Conservation (phyloP, 2,329 filamentous ascomycete species). For the Neonectria neomacrospora region DNA sequence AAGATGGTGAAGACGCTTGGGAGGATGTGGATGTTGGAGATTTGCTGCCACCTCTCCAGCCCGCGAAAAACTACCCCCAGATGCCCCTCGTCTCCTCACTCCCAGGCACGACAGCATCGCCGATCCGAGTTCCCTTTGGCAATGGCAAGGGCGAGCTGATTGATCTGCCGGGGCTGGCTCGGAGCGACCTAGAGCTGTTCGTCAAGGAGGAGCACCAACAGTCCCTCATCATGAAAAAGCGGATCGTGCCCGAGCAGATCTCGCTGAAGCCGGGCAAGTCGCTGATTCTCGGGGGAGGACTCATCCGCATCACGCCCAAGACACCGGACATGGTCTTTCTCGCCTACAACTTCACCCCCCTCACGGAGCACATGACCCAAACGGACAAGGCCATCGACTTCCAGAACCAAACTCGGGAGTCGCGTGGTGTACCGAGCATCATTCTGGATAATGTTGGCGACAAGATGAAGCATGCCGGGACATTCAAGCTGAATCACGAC, state of each 20-base stretch:
- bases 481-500: slow-evolving; percentile 80
- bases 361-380: slow-evolving; percentile 79
- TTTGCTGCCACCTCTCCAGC: slow-evolving; percentile 80
- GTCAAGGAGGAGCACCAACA: slow-evolving; percentile 73
- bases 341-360: slow-evolving; percentile 86
- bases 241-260: slow-evolving; percentile 78
- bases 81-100: slow-evolving; percentile 90
- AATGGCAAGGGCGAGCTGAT: slow-evolving; percentile 89
- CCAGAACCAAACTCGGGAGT: slow-evolving; percentile 70
- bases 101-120: slow-evolving; percentile 93
- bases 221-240: slow-evolving; percentile 81
- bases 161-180: slow-evolving; percentile 86
- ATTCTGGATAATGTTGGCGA: slow-evolving; percentile 66
- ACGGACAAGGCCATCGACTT: slow-evolving; percentile 83
- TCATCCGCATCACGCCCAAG: slow-evolving; percentile 86
- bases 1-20: slow-evolving; percentile 35
- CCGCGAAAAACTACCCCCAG: slow-evolving; percentile 78
- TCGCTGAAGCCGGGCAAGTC: slow-evolving; percentile 81
- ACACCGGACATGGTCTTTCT: slow-evolving; percentile 72
- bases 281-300: slow-evolving; percentile 79
- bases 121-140: slow-evolving; percentile 92
- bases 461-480: slow-evolving; percentile 76
- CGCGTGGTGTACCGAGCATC: slow-evolving; percentile 71
- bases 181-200: slow-evolving; percentile 77
- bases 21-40: slow-evolving; percentile 55